Percentiles rank a stretch among this genome's conserved stretches.
These are phyloP conservation scores for Lumnitzera littorea DNA, from an alignment of 345 rosid species.

Conservation along the genomic window DNA sequence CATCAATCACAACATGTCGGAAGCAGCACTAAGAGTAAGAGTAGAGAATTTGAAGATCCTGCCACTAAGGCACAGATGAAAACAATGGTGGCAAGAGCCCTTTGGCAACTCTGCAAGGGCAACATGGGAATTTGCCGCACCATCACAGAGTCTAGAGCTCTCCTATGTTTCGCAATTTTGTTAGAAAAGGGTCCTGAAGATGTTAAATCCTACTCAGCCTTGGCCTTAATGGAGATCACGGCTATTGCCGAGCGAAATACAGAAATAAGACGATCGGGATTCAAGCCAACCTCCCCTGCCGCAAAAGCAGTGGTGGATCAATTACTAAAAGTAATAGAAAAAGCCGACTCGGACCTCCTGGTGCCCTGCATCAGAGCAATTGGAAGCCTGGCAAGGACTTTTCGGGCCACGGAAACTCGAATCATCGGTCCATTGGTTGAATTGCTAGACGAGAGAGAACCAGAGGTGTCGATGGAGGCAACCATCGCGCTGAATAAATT, in stretches of 20 bases:
- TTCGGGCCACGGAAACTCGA: conserved; percentile 62
- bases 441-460: conserved; percentile 57
- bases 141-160: conserved; percentile 70
- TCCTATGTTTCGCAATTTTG: conserved; percentile 55
- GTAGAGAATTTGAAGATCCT: conserved; percentile 53
- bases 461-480: conserved; percentile 53
- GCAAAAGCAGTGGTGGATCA: conserved; percentile 71
- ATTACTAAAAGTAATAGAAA: conserved; percentile 37
- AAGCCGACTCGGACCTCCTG: conserved; percentile 43
- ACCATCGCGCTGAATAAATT: conserved; percentile 53
- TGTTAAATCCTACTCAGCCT: conserved; percentile 50
- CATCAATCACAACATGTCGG: conserved; percentile 32
- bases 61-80: conserved; percentile 61
- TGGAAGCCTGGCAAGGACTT: conserved; percentile 75
- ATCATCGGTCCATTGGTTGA: conserved; percentile 56
- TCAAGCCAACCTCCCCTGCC: conserved; percentile 71
- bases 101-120: conserved; percentile 65
- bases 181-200: conserved; percentile 61
- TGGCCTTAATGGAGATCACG: conserved; percentile 75
- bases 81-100: conserved; percentile 73
- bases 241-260: conserved; percentile 50
- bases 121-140: conserved; percentile 42
- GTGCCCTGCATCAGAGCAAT: conserved; percentile 50
- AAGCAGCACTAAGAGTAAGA: conserved; percentile 52
- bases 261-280: conserved; percentile 53